A percentile compares a stretch with the other conserved stretches of the same genome.
phyloP scores from a whole-genome alignment of 1,284 basidiomycete species.

The Schizopora paradoxa region DNA sequence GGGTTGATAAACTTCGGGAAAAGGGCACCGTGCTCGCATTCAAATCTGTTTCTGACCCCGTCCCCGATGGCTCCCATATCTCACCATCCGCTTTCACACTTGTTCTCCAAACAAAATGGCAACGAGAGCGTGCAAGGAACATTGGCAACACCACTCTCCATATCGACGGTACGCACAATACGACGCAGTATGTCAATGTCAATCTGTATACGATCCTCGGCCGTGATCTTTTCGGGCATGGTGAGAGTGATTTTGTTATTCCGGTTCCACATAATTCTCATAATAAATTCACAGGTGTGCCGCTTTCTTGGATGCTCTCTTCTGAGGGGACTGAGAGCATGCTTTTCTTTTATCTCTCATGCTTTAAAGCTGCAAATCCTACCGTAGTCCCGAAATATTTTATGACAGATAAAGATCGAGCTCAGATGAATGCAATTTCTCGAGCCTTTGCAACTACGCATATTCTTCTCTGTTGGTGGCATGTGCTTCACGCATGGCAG shows the following conservation, averaged over 20 bases:
- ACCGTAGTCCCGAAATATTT: constrained; percentile 12
- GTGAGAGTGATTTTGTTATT: constrained; percentile 15
- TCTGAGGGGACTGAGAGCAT: constrained; percentile 20
- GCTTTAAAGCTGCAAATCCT: constrained; percentile 2
- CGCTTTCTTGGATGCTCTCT: constrained; percentile 23
- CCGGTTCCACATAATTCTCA: not conserved
- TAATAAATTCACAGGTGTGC: constrained; percentile 10
- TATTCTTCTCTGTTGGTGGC: constrained; percentile 23
- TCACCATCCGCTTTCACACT: constrained; percentile 15
- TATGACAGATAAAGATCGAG: constrained; percentile 21
- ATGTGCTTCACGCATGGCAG: constrained; percentile 23
- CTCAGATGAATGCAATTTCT: constrained; percentile 18
- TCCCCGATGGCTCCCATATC: constrained; percentile 7
- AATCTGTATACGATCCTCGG: constrained; percentile 19
- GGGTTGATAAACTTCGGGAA: constrained; percentile 14
- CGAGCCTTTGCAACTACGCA: constrained; percentile 4
- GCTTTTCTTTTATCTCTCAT: constrained; percentile 18
- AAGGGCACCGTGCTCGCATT: constrained; percentile 10
- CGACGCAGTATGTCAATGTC: constrained; percentile 18
- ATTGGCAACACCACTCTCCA: constrained; percentile 16
- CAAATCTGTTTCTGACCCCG: constrained; percentile 14
- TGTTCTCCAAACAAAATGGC: constrained; percentile 20
- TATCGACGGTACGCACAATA: constrained; percentile 23
- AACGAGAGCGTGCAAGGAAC: constrained; percentile 12
- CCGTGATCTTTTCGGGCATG: constrained; percentile 20